Conservation (phyloP, 192 early-diverging fungal species). For the Obelidium mucronatum region DNA sequence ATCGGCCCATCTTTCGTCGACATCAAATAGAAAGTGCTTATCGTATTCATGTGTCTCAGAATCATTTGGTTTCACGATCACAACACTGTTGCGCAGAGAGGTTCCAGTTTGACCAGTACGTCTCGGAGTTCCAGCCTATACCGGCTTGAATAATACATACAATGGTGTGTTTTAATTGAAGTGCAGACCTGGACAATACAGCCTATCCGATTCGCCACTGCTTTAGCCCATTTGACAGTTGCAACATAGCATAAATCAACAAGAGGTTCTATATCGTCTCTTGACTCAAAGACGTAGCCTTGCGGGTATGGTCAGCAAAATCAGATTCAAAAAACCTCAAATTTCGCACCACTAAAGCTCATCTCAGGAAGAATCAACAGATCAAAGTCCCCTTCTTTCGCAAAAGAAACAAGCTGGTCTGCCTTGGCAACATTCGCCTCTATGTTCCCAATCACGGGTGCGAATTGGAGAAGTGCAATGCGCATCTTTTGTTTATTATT, state of each 20-base stretch:
- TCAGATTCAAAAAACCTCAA: too few relatives aligned
- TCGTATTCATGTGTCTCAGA: constrained; percentile 54
- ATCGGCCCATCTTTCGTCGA: constrained; percentile 78
- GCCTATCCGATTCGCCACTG: constrained; percentile 56
- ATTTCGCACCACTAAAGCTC: constrained; percentile 65
- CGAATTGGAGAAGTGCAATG: constrained; percentile 51
- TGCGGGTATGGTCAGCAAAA: too few relatives aligned
- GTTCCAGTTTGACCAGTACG: not conserved
- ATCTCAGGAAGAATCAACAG: constrained; percentile 80
- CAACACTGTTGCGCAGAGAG: constrained; percentile 65
- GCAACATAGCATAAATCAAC: constrained; percentile 62
- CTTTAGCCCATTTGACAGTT: constrained; percentile 67
- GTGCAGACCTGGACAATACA: constrained; percentile 70
- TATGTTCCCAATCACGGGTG: constrained; percentile 47
- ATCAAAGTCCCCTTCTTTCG: constrained; percentile 54
- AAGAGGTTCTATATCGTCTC: constrained; percentile 65
- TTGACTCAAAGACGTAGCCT: constrained; percentile 70
- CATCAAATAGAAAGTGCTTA: constrained; percentile 73
- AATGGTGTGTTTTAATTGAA: too few relatives aligned
- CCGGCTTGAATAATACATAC: too few relatives aligned
- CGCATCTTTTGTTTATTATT: constrained; percentile 27
- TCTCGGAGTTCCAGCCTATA: too few relatives aligned
- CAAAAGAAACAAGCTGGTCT: constrained; percentile 34
- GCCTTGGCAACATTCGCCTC: constrained; percentile 45
- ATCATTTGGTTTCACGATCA: constrained; percentile 54